Evolutionary conservation across 2,329 filamentous ascomycete genomes (phyloP).

Genomic region (Trichophyton schoenleinii): DNA sequence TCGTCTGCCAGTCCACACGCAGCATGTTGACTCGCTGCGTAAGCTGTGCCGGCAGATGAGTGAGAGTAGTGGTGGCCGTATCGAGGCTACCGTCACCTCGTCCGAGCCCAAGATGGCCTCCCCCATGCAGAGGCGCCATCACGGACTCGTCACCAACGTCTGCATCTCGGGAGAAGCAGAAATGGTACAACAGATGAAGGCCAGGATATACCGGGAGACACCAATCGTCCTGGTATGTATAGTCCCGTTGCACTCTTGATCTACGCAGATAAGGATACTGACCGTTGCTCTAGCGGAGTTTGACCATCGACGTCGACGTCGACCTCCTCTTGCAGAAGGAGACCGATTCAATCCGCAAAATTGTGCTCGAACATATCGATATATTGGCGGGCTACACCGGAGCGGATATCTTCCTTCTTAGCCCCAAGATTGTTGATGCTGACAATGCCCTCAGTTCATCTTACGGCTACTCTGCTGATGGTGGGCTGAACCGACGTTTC

Average conservation of each 20-base stretch:
- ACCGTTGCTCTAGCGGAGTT: conserved; percentile 56
- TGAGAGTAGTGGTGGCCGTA: conserved; percentile 52
- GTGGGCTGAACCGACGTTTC: conserved; percentile 74
- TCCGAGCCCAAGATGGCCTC: conserved; percentile 59
- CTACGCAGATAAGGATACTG: conserved; percentile 13
- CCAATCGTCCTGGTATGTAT: conserved; percentile 75
- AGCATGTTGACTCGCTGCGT: conserved; percentile 69
- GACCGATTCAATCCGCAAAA: conserved; percentile 54
- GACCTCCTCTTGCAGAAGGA: conserved; percentile 71
- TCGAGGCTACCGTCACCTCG: conserved; percentile 73
- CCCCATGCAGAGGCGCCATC: conserved; percentile 34
- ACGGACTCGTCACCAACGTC: conserved; percentile 67
- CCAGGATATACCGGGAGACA: conserved; percentile 80
- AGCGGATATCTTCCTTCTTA: conserved; percentile 90
- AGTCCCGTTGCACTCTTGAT: conserved; percentile 7
- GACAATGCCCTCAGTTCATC: conserved; percentile 64
- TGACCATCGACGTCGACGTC: conserved; percentile 85
- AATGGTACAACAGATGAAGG: conserved; percentile 76
- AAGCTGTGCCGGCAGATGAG: conserved; percentile 73
- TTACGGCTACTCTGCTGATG: conserved; percentile 63
- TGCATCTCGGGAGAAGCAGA: conserved; percentile 82
- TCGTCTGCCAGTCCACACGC: conserved; percentile 80
- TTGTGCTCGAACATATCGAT: conserved; percentile 74
- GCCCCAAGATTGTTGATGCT: conserved; percentile 70
- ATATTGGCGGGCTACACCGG: conserved; percentile 78